Evolutionary conservation across 192 early-diverging fungal genomes (phyloP).

Genomic region (Linnemannia elongata): DNA sequence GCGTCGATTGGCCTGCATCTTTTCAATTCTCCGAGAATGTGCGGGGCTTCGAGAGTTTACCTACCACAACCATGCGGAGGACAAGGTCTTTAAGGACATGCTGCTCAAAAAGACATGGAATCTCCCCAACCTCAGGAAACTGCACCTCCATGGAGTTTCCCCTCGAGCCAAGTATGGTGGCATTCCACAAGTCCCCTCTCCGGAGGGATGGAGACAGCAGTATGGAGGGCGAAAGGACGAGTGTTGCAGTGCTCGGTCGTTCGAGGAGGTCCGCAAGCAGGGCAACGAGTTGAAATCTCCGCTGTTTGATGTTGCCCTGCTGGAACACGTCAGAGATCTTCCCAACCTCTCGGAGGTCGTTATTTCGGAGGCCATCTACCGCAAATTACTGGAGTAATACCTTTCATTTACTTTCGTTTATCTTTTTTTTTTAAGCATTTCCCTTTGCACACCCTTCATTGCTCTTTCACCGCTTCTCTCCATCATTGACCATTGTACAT

Average conservation of each 20-base stretch:
- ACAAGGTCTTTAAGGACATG: conserved; percentile 54
- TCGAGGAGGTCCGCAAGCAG: neutral
- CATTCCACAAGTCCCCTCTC: conserved; percentile 17
- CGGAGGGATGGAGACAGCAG: neutral
- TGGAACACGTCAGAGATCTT: neutral
- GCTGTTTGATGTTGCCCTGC: neutral
- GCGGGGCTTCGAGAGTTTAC: neutral
- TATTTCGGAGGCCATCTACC: neutral
- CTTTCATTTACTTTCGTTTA: no score
- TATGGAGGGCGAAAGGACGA: neutral
- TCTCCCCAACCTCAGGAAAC: neutral
- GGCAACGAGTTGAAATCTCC: neutral
- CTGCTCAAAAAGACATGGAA: conserved; percentile 40
- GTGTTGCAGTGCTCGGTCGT: neutral
- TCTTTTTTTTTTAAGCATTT: no score
- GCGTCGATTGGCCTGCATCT: neutral
- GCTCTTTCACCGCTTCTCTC: no score
- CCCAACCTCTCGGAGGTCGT: neutral
- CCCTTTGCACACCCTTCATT: no score
- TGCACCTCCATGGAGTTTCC: neutral
- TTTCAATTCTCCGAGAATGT: neutral
- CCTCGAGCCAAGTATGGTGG: conserved; percentile 46
- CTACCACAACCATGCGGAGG: neutral
- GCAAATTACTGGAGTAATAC: neutral
- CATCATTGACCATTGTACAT: no score